phyloP scores from a whole-genome alignment of 495 filamentous ascomycete species.

The Neurospora terricola region DNA sequence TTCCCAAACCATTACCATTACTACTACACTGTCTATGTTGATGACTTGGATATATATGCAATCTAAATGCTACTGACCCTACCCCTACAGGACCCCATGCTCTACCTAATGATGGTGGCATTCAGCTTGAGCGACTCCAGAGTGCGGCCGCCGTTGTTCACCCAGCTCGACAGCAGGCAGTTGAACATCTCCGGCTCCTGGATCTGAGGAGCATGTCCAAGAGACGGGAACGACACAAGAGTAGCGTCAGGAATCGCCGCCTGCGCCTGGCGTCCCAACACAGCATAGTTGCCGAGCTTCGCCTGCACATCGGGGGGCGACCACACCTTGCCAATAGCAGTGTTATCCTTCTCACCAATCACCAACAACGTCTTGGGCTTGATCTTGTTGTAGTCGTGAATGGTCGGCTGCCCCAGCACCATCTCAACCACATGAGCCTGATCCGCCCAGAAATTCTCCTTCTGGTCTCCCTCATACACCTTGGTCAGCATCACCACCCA shows the following conservation, averaged over 20 bases:
- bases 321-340: constrained; percentile 38
- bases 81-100: not conserved
- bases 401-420: constrained; percentile 33
- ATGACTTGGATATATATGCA: not conserved
- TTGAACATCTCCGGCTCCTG: constrained; percentile 28
- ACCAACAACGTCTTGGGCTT: constrained; percentile 26
- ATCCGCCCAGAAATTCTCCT: constrained; percentile 20
- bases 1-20: not conserved
- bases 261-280: constrained; percentile 30
- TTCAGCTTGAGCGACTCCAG: not conserved
- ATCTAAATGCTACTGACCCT: not conserved
- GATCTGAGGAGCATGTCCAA: constrained; percentile 39
- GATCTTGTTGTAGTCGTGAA: constrained; percentile 32
- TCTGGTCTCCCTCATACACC: constrained; percentile 29
- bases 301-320: constrained; percentile 30
- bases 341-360: constrained; percentile 32
- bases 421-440: constrained; percentile 33
- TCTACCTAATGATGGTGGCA: not conserved
- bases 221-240: constrained; percentile 27
- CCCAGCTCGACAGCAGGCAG: constrained; percentile 25
- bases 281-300: constrained; percentile 29
- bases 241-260: constrained; percentile 29
- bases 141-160: constrained; percentile 4
- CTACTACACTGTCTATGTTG: not conserved
- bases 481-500: constrained; percentile 39